phyloP scores from a whole-genome alignment of 1,139 yeast species.

The Blastobotrys proliferans region DNA sequence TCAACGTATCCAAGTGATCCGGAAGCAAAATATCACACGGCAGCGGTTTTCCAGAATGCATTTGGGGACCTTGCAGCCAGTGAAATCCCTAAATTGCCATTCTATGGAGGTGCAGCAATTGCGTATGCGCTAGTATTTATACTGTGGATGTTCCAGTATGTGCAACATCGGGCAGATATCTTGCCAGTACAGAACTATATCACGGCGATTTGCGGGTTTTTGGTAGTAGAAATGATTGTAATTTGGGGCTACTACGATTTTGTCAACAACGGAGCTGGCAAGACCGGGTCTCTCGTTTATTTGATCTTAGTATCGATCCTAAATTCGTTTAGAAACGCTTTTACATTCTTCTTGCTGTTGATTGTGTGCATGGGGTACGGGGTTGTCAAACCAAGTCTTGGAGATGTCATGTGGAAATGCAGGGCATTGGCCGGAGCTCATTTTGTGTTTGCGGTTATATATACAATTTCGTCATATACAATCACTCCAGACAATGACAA shows the following conservation, averaged over 20 bases:
- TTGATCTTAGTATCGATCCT: slow-evolving; percentile 72
- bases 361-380: slow-evolving; percentile 93
- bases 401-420: slow-evolving; percentile 73
- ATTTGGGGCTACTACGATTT: slow-evolving; percentile 91
- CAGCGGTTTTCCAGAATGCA: slow-evolving; percentile 80
- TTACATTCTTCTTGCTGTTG: slow-evolving; percentile 80
- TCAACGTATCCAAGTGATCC: slow-evolving; percentile 52
- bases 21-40: slow-evolving; percentile 52
- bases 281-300: slow-evolving; percentile 67
- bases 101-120: slow-evolving; percentile 81
- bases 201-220: slow-evolving; percentile 76
- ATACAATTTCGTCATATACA: slow-evolving; percentile 65
- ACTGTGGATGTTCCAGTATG: slow-evolving; percentile 79
- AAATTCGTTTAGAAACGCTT: slow-evolving; percentile 78
- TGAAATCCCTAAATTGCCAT: slow-evolving; percentile 85
- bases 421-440: slow-evolving; percentile 72
- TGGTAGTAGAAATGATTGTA: slow-evolving; percentile 79
- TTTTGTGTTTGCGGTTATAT: slow-evolving; percentile 63
- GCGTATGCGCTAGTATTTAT: slow-evolving; percentile 79
- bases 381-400: slow-evolving; percentile 78
- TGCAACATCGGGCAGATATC: slow-evolving; percentile 81
- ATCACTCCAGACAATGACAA: slow-evolving; percentile 48
- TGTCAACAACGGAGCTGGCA: slow-evolving; percentile 58
- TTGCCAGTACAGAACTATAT: slow-evolving; percentile 88
- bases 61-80: slow-evolving; percentile 86